Percentiles rank a stretch among this genome's conserved stretches.
These are phyloP conservation scores for Cerrena zonata DNA, from an alignment of 1,284 basidiomycete genomes.

Conservation along the genomic window DNA sequence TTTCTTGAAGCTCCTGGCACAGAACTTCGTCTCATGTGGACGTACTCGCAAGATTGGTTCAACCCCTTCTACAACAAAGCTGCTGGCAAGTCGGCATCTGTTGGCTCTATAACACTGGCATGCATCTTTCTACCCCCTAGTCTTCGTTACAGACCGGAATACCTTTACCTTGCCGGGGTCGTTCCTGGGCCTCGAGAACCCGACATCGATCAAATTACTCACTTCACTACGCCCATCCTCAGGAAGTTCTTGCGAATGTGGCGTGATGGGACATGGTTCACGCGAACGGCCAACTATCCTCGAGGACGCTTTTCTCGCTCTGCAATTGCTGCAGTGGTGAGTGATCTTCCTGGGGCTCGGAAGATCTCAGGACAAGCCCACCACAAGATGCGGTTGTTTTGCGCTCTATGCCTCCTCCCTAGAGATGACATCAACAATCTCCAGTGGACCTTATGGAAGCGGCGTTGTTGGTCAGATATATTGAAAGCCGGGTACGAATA, in stretches of 20 bases:
- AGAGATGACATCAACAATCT: background rate
- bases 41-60: conserved; percentile 24
- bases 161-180: background rate
- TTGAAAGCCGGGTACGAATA: background rate
- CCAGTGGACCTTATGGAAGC: background rate
- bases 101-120: background rate
- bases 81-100: conserved; percentile 18
- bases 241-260: background rate
- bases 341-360: background rate
- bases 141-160: background rate
- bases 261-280: background rate
- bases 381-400: background rate
- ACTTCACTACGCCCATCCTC: background rate
- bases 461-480: background rate
- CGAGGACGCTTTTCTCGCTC: background rate
- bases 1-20: background rate
- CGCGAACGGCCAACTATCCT: background rate
- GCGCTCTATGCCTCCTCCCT: background rate
- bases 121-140: background rate
- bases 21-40: conserved; percentile 18
- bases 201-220: background rate
- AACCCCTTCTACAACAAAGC: conserved; percentile 24
- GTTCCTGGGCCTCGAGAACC: background rate
- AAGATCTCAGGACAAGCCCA: background rate
- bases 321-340: background rate